Percentiles rank a stretch among this genome's conserved stretches.
Evolutionary conservation across 2,329 filamentous ascomycete genomes (phyloP).

Genomic region (Thermochaetoides dissita): DNA sequence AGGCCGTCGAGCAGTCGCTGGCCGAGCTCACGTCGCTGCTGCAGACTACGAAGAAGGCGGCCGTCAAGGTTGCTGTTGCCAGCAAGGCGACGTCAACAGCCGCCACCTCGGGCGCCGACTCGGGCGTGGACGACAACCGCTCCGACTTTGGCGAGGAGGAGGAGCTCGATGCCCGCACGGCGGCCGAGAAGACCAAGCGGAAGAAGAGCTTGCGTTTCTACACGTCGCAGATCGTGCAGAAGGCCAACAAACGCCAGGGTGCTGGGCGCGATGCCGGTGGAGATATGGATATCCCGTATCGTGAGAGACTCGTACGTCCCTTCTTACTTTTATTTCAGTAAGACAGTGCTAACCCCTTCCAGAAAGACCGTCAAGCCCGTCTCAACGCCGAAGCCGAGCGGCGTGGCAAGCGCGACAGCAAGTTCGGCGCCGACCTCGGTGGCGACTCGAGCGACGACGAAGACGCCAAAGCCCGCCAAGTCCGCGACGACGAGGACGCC

Average conservation of each 20-base stretch:
- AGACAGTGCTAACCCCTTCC: constrained; percentile 3
- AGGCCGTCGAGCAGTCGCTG: constrained; percentile 55
- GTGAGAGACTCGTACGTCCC: constrained; percentile 53
- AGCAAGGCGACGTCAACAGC: constrained; percentile 29
- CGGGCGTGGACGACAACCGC: constrained; percentile 42
- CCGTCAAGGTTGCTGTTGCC: constrained; percentile 20
- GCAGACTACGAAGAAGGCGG: constrained; percentile 28
- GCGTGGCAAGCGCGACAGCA: constrained; percentile 54
- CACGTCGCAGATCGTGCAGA: constrained; percentile 93
- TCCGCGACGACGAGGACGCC: constrained; percentile 45
- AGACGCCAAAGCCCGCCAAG: constrained; percentile 34
- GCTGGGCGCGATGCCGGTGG: constrained; percentile 63
- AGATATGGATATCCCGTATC: constrained; percentile 72
- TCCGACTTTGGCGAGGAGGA: constrained; percentile 94
- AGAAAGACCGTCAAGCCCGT: constrained; percentile 66
- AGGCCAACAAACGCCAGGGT: constrained; percentile 68
- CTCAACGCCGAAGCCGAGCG: constrained; percentile 81
- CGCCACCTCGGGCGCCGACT: constrained; percentile 13
- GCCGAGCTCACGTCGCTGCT: constrained; percentile 56
- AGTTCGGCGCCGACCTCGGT: constrained; percentile 52
- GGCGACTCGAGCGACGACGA: constrained; percentile 52
- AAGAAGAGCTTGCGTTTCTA: constrained; percentile 95
- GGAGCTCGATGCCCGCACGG: constrained; percentile 58
- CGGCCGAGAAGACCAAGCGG: constrained; percentile 73
- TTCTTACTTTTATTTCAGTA: too few species aligned